A percentile compares a stretch with the other conserved stretches of the same genome.
phyloP scores from a whole-genome alignment of 2,329 filamentous ascomycete species.

The Diaporthe aspalathi region DNA sequence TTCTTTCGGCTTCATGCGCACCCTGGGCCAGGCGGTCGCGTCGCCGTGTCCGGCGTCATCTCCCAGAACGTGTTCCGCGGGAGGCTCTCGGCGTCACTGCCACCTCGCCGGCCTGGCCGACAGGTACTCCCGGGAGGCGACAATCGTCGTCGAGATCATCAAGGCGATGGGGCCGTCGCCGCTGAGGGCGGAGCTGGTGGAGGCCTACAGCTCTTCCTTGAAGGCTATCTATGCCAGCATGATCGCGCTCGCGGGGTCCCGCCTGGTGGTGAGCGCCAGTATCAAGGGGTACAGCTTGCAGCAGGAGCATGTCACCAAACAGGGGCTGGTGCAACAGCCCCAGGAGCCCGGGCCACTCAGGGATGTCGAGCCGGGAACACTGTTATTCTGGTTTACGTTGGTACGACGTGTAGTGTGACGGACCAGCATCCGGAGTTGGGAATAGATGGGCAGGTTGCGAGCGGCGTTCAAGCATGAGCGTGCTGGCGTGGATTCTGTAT shows the following conservation, averaged over 20 bases:
- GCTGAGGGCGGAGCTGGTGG: conserved; percentile 45
- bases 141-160: conserved; percentile 68
- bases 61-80: conserved; percentile 74
- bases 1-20: conserved; percentile 76
- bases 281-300: conserved; percentile 47
- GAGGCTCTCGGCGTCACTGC: conserved; percentile 58
- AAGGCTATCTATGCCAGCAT: conserved; percentile 50
- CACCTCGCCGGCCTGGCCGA: conserved; percentile 55
- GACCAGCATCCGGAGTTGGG: not conserved
- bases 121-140: conserved; percentile 67
- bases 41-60: conserved; percentile 74
- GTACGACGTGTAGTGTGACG: not conserved
- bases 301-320: conserved; percentile 48
- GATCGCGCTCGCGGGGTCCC: conserved; percentile 46
- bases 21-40: conserved; percentile 72
- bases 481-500: not conserved
- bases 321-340: conserved; percentile 38
- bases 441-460: not conserved
- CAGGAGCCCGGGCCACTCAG: not conserved
- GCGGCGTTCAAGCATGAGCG: not conserved
- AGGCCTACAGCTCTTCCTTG: conserved; percentile 50
- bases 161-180: conserved; percentile 57
- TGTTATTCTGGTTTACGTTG: not conserved
- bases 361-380: not conserved
- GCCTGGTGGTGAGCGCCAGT: conserved; percentile 45